These are phyloP conservation scores for Brassica cretica DNA, from an alignment of 345 rosid species.

Conservation along the genomic window DNA sequence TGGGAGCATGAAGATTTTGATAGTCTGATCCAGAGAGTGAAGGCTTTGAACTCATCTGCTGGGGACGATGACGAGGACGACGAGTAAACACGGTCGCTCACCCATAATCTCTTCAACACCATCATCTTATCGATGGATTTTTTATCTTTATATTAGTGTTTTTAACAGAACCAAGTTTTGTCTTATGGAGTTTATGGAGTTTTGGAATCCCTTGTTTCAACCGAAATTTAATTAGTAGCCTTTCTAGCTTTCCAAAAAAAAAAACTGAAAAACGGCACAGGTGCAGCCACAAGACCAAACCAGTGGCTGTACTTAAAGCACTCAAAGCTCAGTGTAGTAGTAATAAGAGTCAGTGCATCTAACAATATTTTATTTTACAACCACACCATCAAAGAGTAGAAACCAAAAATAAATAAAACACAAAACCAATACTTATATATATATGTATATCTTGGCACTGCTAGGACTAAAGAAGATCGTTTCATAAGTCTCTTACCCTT, in stretches of 20 bases:
- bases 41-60: too few species aligned
- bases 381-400: slow-evolving; percentile 12
- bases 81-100: too few species aligned
- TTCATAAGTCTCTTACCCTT: slow-evolving; percentile 10
- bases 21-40: too few species aligned
- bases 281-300: slow-evolving; percentile 23
- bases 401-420: slow-evolving; percentile 11
- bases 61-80: too few species aligned
- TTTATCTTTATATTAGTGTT: too few species aligned
- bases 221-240: too few species aligned
- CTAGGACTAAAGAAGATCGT: slow-evolving; percentile 27
- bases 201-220: too few species aligned
- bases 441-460: slow-evolving; percentile 15
- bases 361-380: slow-evolving; percentile 22
- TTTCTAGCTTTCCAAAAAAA: not conserved
- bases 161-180: too few species aligned
- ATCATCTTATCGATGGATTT: too few species aligned
- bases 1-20: too few species aligned
- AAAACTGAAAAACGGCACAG: not conserved
- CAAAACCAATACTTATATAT: slow-evolving; percentile 16
- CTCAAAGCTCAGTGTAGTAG: slow-evolving; percentile 19
- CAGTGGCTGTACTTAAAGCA: slow-evolving; percentile 25
- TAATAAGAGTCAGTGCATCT: slow-evolving; percentile 12
- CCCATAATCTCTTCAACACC: too few species aligned
- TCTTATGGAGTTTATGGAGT: too few species aligned